Evolutionary conservation across 192 early-diverging fungal genomes (phyloP).

Genomic region (Entomortierella beljakovae): DNA sequence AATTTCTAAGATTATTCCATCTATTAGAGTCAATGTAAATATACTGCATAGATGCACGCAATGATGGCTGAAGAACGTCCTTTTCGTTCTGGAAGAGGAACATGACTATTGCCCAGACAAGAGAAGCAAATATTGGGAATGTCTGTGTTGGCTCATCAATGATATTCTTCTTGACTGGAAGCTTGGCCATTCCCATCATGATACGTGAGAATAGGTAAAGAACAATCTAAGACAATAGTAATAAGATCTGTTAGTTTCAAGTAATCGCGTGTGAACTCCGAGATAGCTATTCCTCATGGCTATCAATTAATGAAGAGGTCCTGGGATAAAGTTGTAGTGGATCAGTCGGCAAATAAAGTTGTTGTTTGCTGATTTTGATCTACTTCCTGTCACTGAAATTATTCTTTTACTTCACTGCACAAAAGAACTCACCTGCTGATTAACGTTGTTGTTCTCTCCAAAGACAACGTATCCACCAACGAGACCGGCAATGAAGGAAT

Average conservation of each 20-base stretch:
- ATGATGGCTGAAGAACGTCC: constrained; percentile 89
- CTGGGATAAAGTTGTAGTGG: too few species aligned
- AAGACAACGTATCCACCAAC: constrained; percentile 95
- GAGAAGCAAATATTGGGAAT: constrained; percentile 93
- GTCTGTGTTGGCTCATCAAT: constrained; percentile 82
- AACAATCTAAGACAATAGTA: constrained; percentile 73
- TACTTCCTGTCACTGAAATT: background rate
- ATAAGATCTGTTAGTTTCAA: too few species aligned
- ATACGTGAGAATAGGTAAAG: constrained; percentile 96
- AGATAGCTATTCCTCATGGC: too few species aligned
- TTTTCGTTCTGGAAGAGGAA: constrained; percentile 93
- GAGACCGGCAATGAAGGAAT: constrained; percentile 92
- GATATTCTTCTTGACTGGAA: constrained; percentile 75
- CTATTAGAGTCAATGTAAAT: constrained; percentile 90
- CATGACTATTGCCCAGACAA: constrained; percentile 96
- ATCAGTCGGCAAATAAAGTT: too few species aligned
- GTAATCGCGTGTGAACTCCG: too few species aligned
- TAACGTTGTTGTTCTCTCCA: constrained; percentile 95
- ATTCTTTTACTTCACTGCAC: background rate
- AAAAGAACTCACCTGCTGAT: constrained; percentile 82
- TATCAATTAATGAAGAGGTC: too few species aligned
- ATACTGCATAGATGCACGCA: constrained; percentile 95
- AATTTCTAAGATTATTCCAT: constrained; percentile 79
- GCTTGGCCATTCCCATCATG: constrained; percentile 85
- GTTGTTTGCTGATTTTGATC: background rate